These are phyloP conservation scores for Echria macrotheca DNA, from an alignment of 495 filamentous ascomycete species.

Conservation along the genomic window DNA sequence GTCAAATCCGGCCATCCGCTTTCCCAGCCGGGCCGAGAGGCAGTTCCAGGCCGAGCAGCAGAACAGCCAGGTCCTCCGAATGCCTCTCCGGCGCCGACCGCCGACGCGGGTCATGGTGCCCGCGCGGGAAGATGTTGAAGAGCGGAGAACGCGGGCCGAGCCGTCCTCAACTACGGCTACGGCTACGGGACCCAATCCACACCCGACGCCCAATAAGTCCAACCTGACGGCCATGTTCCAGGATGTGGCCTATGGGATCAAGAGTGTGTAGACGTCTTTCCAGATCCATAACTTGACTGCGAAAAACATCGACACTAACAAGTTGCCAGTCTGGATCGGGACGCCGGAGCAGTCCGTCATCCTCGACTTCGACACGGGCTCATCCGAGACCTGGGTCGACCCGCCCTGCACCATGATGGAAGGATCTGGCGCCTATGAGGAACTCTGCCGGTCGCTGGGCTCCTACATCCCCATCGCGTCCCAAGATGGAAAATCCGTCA, in stretches of 20 bases:
- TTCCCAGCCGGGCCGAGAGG: too few relatives aligned
- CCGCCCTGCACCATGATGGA: conserved; percentile 22
- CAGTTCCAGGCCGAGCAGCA: too few relatives aligned
- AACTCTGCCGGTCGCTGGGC: conserved; percentile 13
- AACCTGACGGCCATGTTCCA: conserved; percentile 13
- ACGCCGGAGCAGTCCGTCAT: conserved; percentile 54
- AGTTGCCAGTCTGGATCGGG: conserved; percentile 51
- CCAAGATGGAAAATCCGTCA: conserved; percentile 56
- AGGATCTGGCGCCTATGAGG: conserved; percentile 15
- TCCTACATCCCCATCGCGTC: conserved; percentile 27
- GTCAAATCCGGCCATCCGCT: too few relatives aligned
- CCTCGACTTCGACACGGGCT: conserved; percentile 65
- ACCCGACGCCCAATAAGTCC: background rate
- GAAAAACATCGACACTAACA: background rate
- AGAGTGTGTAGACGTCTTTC: conserved; percentile 1
- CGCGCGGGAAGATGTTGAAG: background rate
- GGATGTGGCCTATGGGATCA: conserved; percentile 18
- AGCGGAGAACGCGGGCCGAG: background rate
- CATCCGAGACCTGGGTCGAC: conserved; percentile 73
- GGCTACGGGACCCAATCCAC: background rate
- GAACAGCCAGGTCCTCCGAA: too few relatives aligned
- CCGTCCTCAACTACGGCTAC: background rate
- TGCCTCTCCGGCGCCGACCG: conserved; percentile 13
- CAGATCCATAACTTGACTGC: background rate
- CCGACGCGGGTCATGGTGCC: background rate